A percentile compares a stretch with the other conserved stretches of the same genome.
Evolutionary conservation across 2,329 filamentous ascomycete genomes (phyloP).

Genomic region (Shiraia bambusicola): DNA sequence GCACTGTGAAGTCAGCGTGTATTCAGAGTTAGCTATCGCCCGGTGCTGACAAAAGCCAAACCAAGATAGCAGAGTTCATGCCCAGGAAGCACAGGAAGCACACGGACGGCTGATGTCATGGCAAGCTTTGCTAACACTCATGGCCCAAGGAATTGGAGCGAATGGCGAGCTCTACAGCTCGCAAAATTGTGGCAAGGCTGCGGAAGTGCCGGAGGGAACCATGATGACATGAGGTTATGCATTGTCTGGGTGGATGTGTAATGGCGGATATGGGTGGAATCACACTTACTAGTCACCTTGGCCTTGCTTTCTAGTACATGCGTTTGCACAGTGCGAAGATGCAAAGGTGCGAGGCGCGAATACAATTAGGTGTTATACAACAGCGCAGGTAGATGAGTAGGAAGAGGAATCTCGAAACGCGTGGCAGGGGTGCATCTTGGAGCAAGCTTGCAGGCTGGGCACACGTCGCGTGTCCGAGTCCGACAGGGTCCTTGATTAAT

Average conservation of each 20-base stretch:
- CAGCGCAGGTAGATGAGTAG: no score
- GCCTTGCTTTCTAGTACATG: not conserved
- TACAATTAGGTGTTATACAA: no score
- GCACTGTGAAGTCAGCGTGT: constrained; percentile 38
- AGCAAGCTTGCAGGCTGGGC: constrained; percentile 9
- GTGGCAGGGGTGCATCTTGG: constrained; percentile 9
- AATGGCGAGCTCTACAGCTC: constrained; percentile 9
- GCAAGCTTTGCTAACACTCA: not conserved
- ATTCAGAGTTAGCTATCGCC: constrained; percentile 17
- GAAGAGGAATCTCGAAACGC: constrained; percentile 5
- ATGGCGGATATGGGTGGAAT: constrained; percentile 21
- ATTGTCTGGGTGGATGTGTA: constrained; percentile 7
- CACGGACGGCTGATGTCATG: constrained; percentile 25
- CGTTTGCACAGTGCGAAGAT: constrained; percentile 1
- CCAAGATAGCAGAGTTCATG: constrained; percentile 12
- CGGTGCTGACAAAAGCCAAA: constrained; percentile 30
- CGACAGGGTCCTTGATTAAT: no score
- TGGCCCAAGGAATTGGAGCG: constrained; percentile 5
- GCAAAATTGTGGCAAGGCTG: constrained; percentile 8
- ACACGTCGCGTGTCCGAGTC: constrained; percentile 8
- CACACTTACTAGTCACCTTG: constrained; percentile 20
- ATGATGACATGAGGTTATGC: constrained; percentile 21
- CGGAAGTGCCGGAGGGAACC: constrained; percentile 25
- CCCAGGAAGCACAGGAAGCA: constrained; percentile 16
- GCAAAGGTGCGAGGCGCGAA: not conserved